Percentiles rank a stretch among this genome's conserved stretches.
Evolutionary conservation across 805 yeast genomes (phyloP).

Genomic region (Saccharomycopsis schoenii): DNA sequence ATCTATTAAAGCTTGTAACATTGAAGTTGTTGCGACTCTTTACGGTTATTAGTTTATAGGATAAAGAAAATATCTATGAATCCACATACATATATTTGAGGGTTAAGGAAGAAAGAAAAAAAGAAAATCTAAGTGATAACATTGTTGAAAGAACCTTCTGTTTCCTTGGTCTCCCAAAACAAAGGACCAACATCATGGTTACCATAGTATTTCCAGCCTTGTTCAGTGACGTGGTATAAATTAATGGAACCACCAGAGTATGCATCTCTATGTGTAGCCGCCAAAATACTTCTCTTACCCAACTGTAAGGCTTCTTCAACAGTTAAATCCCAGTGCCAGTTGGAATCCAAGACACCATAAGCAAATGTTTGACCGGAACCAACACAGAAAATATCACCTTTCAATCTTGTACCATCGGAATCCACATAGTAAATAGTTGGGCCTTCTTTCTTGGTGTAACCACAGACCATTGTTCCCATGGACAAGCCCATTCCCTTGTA

Average conservation of each 20-base stretch:
- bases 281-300: conserved; percentile 92
- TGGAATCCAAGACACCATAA: conserved; percentile 93
- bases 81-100: too few relatives aligned
- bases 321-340: conserved; percentile 81
- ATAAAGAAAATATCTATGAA: not conserved
- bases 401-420: conserved; percentile 90
- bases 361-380: conserved; percentile 99
- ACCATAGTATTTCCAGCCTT: conserved; percentile 95
- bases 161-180: conserved; percentile 84
- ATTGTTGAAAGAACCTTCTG: conserved; percentile 83
- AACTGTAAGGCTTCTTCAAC: conserved; percentile 90
- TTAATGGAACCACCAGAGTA: conserved; percentile 95
- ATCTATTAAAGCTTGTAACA: not conserved
- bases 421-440: conserved; percentile 95
- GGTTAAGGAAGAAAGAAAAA: not conserved
- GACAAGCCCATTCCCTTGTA: conserved; percentile 98
- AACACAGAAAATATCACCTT: conserved; percentile 92
- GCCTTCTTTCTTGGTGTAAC: conserved; percentile 89
- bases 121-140: conserved; percentile 38
- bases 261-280: conserved; percentile 98
- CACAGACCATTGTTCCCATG: conserved; percentile 99
- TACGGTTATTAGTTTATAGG: not conserved
- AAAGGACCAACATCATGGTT: conserved; percentile 85
- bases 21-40: not conserved
- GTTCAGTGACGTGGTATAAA: conserved; percentile 83